Base-by-base conservation (phyloP, 345 rosid genomes). In the Pugionium cornutum region DNA sequence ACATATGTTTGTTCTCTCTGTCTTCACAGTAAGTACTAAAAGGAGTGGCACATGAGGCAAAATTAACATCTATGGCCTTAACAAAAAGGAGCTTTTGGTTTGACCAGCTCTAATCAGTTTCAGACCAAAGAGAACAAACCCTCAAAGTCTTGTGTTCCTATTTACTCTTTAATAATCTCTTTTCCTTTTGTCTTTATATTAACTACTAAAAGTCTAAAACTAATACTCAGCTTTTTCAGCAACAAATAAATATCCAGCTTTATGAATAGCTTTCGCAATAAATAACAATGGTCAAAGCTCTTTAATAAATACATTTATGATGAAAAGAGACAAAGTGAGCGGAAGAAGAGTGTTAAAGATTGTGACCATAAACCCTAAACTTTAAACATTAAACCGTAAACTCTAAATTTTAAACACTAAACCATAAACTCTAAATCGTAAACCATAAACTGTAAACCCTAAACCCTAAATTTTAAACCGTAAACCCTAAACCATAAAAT, bases 71-170 rank as follows among this genome's bases (percentile, higher is more conserved):
- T 42, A 4, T 58, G 1, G 39, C 25, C 31, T n/a, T 29, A 34
- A 62, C 29, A 48, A 31, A 70, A 71, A 57, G 59, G 58, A 57
- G 60, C 70, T 72, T 72, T 72, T 57, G 52, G 70, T 49, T 62
- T 72, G 75, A 71, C 58, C 64, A 64, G 18, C 70, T 48, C 65
- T 71, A 56, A 63, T 63, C 69, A 71, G 64, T 71, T 55, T 64
- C 35, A 64, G 69, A 71, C 69, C 58, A 64, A 42, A 53, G 49
- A 44, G 34, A 44, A 43, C 43, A 54, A 40, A 57, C 53, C 64
- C 58, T 48, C 56, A 40, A 64, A 70, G 56, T 41, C 9, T 54
- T 63, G 28, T 9, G 18, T 18, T 61, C 47, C 6, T 35, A 27
- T 53, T 44, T 53, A 61, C 54, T 61, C 9, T 37, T 37, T 35